Evolutionary conservation across 257 asterid genomes (phyloP).

Genomic region (Catharanthus roseus): DNA sequence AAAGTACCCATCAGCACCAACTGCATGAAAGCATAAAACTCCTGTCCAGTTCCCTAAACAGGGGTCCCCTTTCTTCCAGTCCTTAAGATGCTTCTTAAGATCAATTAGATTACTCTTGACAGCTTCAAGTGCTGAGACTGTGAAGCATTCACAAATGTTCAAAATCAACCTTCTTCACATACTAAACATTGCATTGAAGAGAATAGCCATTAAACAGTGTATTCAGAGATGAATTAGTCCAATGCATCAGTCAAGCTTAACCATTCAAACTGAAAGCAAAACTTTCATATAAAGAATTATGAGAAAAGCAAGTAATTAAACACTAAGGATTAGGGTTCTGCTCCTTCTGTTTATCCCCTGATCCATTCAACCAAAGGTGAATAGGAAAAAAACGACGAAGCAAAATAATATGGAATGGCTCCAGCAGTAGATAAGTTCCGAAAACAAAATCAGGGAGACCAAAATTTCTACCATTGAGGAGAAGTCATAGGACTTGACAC

Average conservation of each 20-base stretch:
- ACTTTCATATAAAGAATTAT: not conserved
- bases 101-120: conserved; percentile 27
- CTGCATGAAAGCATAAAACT: conserved; percentile 26
- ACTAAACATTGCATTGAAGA: not conserved
- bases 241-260: not conserved
- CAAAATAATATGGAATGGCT: too few relatives aligned
- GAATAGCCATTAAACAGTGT: not conserved
- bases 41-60: conserved; percentile 48
- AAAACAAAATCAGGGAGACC: not conserved
- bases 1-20: conserved; percentile 29
- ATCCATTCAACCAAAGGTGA: not conserved
- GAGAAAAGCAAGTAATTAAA: not conserved
- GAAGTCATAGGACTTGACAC: not conserved
- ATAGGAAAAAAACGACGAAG: not conserved
- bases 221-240: not conserved
- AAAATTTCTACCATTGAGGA: not conserved
- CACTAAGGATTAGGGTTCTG: not conserved
- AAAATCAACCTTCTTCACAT: not conserved
- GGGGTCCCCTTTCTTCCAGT: conserved; percentile 41
- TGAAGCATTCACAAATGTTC: not conserved
- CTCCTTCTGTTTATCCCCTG: not conserved
- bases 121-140: conserved; percentile 37
- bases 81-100: conserved; percentile 21
- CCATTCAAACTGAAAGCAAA: not conserved
- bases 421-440: not conserved